Conservation (phyloP, 139 green algal genomes). For the Ettlia oleoabundans region DNA sequence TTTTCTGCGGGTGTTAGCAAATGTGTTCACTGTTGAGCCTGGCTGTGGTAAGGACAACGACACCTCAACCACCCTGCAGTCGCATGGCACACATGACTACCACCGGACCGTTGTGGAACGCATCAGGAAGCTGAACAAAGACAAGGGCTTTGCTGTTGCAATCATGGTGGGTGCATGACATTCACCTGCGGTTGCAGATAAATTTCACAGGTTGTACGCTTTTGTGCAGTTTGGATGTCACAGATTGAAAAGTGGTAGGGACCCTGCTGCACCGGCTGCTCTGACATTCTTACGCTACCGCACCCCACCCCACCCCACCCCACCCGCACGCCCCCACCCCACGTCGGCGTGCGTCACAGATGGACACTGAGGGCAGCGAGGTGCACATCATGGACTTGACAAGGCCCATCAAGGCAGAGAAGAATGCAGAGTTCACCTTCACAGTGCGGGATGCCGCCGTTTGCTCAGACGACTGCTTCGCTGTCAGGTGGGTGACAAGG, state of each 20-base stretch:
- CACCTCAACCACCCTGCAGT: neutral
- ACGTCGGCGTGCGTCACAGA: conserved; percentile 43
- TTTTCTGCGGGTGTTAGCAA: too few species aligned
- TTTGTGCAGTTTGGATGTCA: too few species aligned
- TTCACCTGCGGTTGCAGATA: neutral
- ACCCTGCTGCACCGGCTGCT: too few species aligned
- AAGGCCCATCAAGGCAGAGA: conserved; percentile 64
- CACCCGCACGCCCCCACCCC: neutral
- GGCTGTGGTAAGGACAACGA: neutral
- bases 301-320: neutral
- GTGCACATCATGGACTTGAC: conserved; percentile 75
- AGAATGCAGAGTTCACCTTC: conserved; percentile 64
- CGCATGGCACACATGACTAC: conserved; percentile 74
- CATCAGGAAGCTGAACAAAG: conserved; percentile 75
- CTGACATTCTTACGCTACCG: too few species aligned
- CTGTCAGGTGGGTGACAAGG: conserved; percentile 51
- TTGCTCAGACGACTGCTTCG: conserved; percentile 36
- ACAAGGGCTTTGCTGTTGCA: conserved; percentile 66
- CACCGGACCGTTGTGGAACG: conserved; percentile 63
- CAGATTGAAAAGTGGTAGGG: neutral
- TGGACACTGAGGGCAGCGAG: conserved; percentile 89
- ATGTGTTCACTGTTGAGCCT: too few species aligned
- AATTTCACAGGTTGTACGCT: neutral
- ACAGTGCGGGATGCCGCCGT: conserved; percentile 65
- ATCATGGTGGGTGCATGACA: conserved; percentile 14